Evolutionary conservation across 129 eudicot species (phyloP).

Genomic region (sunflower (Helianthus annuus)): HanXRQr2.0-SUNRISE NC_035449.2:59778929-59779428

Average conservation of each 20-base stretch:
- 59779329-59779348: constrained; percentile 34
- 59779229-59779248: constrained; percentile 24
- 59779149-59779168: constrained; percentile 36
- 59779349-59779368: constrained; percentile 47
- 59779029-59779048: constrained; percentile 28
- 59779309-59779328: constrained; percentile 35
- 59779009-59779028: constrained; percentile 39
- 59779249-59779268: constrained; percentile 27
- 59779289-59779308: constrained; percentile 37
- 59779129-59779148: constrained; percentile 30
- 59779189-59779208: constrained; percentile 6
- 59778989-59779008: constrained; percentile 38
- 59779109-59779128: constrained; percentile 33
- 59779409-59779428: constrained; percentile 43
- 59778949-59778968: constrained; percentile 37
- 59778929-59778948: constrained; percentile 25
- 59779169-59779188: constrained; percentile 19
- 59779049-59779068: constrained; percentile 29
- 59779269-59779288: constrained; percentile 37
- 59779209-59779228: constrained; percentile 24
- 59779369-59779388: constrained; percentile 44
- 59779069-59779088: constrained; percentile 39
- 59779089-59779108: constrained; percentile 24
- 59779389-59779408: constrained; percentile 46
- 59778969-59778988: constrained; percentile 9